Conservation (phyloP, 164 flowering plant species). For the Dillenia turbinata region DNA sequence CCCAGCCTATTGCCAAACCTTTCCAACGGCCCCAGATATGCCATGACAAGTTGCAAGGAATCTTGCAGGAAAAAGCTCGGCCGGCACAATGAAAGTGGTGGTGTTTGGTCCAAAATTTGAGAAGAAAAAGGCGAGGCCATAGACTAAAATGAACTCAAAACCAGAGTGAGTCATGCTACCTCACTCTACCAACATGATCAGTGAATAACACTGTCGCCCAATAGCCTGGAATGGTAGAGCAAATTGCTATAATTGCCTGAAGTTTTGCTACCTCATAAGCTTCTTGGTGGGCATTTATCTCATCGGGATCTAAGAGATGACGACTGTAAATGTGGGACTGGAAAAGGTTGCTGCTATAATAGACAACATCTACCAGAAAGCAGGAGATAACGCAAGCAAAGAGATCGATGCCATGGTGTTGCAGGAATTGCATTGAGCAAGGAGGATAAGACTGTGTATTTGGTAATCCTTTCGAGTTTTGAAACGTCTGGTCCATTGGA, state of each 20-base stretch:
- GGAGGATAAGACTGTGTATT: conserved; percentile 16
- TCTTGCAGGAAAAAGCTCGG: too few relatives aligned
- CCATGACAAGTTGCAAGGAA: too few relatives aligned
- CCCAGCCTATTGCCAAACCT: too few relatives aligned
- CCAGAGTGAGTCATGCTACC: too few relatives aligned
- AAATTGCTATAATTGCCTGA: conserved; percentile 34
- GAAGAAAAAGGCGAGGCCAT: too few relatives aligned
- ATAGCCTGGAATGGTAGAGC: conserved; percentile 48
- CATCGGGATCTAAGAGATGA: neutral
- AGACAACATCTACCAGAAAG: conserved; percentile 18
- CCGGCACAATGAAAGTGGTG: too few relatives aligned
- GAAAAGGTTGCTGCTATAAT: neutral
- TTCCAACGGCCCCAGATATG: too few relatives aligned
- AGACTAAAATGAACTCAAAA: too few relatives aligned
- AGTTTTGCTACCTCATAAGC: conserved; percentile 18
- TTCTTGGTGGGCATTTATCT: conserved; percentile 9
- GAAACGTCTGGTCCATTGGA: conserved; percentile 15
- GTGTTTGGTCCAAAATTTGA: too few relatives aligned
- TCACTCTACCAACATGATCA: conserved; percentile 32
- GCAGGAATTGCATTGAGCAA: conserved; percentile 33
- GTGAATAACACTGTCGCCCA: conserved; percentile 36
- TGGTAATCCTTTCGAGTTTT: conserved; percentile 1
- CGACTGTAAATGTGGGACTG: conserved; percentile 21
- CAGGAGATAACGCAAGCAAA: conserved; percentile 29
- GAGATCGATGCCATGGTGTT: conserved; percentile 42